Conservation (phyloP, 2,329 filamentous ascomycete genomes). For the Fusarium sp. region DNA sequence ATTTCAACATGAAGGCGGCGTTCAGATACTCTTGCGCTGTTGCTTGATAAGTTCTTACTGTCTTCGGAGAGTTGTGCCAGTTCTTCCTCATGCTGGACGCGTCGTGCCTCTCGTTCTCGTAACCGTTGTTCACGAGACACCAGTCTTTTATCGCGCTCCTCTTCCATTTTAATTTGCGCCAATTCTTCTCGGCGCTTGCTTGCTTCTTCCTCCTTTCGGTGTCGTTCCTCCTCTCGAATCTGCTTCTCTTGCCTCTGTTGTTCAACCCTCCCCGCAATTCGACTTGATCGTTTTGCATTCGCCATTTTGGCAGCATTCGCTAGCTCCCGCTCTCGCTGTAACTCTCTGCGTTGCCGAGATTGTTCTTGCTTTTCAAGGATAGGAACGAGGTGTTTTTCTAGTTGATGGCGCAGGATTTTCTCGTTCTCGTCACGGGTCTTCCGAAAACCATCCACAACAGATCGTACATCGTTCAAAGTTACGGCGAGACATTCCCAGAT, state of each 20-base stretch:
- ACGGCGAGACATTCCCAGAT: conserved; percentile 94
- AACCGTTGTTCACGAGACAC: conserved; percentile 86
- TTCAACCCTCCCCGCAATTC: conserved; percentile 84
- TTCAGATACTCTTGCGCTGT: conserved; percentile 74
- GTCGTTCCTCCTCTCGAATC: conserved; percentile 71
- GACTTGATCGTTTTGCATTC: conserved; percentile 92
- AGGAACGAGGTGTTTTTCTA: conserved; percentile 83
- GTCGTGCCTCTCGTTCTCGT: conserved; percentile 84
- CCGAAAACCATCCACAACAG: conserved; percentile 74
- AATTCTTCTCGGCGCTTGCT: conserved; percentile 75
- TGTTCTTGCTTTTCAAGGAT: conserved; percentile 83
- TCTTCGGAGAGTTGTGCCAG: conserved; percentile 81
- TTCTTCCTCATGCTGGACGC: conserved; percentile 85
- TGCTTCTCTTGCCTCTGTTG: conserved; percentile 79
- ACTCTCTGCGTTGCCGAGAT: conserved; percentile 74
- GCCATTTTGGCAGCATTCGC: conserved; percentile 85
- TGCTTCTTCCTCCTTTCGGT: conserved; percentile 62
- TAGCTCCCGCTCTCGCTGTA: conserved; percentile 78
- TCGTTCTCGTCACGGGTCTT: conserved; percentile 87
- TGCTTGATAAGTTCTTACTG: conserved; percentile 66
- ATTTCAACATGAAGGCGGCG: conserved; percentile 84
- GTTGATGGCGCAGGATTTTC: conserved; percentile 75
- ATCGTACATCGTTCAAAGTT: conserved; percentile 78
- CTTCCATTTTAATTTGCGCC: conserved; percentile 66
- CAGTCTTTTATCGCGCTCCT: conserved; percentile 81